phyloP scores from a whole-genome alignment of 768 basidiomycete species.

The Lentinula lateritia region DNA sequence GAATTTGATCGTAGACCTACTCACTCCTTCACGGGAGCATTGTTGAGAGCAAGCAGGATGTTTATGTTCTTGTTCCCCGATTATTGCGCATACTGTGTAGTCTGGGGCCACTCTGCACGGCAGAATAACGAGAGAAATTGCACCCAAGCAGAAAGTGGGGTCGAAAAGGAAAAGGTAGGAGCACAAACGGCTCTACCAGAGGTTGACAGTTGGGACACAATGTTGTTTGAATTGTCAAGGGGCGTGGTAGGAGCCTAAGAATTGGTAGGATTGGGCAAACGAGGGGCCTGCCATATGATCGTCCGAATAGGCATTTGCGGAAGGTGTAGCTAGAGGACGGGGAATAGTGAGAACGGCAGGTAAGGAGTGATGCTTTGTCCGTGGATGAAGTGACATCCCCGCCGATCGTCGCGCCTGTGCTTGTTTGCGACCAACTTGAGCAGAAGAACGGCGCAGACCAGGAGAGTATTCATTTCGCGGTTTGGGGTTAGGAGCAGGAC shows the following conservation, averaged over 20 bases:
- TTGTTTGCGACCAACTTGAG: constrained; percentile 11
- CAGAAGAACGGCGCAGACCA: constrained; percentile 15
- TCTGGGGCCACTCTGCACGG: too few relatives aligned
- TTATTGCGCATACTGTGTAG: too few relatives aligned
- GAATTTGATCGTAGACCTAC: too few relatives aligned
- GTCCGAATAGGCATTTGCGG: not conserved
- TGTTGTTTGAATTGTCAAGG: not conserved
- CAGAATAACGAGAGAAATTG: too few relatives aligned
- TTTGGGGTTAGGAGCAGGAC: not conserved
- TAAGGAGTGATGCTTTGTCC: not conserved
- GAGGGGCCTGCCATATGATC: not conserved
- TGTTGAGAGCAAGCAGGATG: too few relatives aligned
- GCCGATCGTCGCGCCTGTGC: constrained; percentile 10
- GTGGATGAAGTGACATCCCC: constrained; percentile 4
- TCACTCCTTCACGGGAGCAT: too few relatives aligned
- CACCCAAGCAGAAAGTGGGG: too few relatives aligned
- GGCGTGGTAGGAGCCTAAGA: too few relatives aligned
- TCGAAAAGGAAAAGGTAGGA: too few relatives aligned
- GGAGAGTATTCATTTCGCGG: not conserved
- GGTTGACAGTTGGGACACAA: too few relatives aligned
- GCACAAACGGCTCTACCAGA: too few relatives aligned
- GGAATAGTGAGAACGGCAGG: constrained; percentile 1
- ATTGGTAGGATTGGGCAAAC: not conserved
- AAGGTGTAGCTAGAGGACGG: not conserved
- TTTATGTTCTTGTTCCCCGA: too few relatives aligned